Evolutionary conservation across 2,329 filamentous ascomycete species (phyloP), one percentile per base, ranked within the genome.

Genomic region (Immersiporthe knoxdaviesiana): DNA sequence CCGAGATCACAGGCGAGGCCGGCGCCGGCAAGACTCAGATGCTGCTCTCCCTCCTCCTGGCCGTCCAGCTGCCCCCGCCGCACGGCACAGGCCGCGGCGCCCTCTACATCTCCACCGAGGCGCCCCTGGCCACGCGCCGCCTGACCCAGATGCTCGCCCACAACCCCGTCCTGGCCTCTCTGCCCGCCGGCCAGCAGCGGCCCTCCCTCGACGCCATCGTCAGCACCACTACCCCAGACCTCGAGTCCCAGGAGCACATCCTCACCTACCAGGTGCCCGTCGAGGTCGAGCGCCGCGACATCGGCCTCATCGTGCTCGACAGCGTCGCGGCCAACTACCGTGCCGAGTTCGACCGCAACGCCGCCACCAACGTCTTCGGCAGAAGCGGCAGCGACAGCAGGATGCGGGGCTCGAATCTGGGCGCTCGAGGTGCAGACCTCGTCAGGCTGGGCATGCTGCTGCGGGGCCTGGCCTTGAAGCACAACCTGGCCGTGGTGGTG

Each of bases 11-110:
- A 1, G 96, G 96, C 69, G 96, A 98, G 83, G 97, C 93, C 73
- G 96, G 94, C 74, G 92, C 90, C 73, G 96, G 95, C 76, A 99
- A 99, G 85, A 97, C 96, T 1, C 96, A 99, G 79, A 89, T 97
- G 76, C 90, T 98, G 37, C 87, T 98, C 37, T 90, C 91, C 30
- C 86, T 99, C 37, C 89, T 97, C 59, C 89, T 98, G 44, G 87
- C 94, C 41, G 90, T 91, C 21, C 96, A 99, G 79, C 90, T 98
- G 5, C 89, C 92, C 2, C 81, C 88, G 0, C 92, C 93, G 0
- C 84, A 84, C 56, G 93, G 93, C 7, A 85, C 94, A 0, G 87
- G 87, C 50, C 89, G 89, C 71, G 86, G 89, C n/a, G 91, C 93
- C 0, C 85, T 99, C 47, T 99, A 99, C 83, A 92, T 99, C 75